These are phyloP conservation scores for Penicillium carneum DNA, from an alignment of 2,329 filamentous ascomycete species.

Conservation along the genomic window DNA sequence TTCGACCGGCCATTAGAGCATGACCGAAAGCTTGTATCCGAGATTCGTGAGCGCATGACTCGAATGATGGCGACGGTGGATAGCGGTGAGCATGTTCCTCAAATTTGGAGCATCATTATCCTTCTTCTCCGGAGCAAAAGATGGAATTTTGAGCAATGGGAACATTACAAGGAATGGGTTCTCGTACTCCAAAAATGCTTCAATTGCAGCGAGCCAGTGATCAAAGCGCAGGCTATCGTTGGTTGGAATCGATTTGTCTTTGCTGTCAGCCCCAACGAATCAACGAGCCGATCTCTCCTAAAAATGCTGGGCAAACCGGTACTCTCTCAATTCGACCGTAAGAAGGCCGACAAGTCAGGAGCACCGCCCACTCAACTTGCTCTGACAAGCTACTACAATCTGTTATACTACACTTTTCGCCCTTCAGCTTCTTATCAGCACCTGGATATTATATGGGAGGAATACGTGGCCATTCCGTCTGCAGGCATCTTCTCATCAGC, in stretches of 20 bases:
- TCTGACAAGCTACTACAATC: constrained; percentile 76
- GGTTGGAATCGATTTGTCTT: constrained; percentile 89
- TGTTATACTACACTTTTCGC: constrained; percentile 82
- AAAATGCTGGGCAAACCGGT: constrained; percentile 74
- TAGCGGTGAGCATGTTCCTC: constrained; percentile 73
- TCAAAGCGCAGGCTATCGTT: constrained; percentile 77
- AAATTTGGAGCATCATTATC: constrained; percentile 85
- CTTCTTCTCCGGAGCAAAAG: constrained; percentile 73
- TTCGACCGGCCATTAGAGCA: constrained; percentile 61
- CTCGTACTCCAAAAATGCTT: constrained; percentile 81
- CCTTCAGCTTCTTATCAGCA: constrained; percentile 71
- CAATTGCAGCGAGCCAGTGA: constrained; percentile 75
- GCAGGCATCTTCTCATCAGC: constrained; percentile 60
- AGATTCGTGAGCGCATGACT: constrained; percentile 71
- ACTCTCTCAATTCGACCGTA: constrained; percentile 71
- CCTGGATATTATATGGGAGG: constrained; percentile 79
- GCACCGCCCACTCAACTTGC: constrained; percentile 63
- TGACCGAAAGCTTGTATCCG: constrained; percentile 70
- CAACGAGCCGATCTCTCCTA: constrained; percentile 62
- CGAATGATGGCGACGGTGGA: constrained; percentile 69
- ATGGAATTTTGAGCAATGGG: constrained; percentile 70
- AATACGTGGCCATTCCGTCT: constrained; percentile 72
- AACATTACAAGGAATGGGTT: constrained; percentile 76
- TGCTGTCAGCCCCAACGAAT: constrained; percentile 69
- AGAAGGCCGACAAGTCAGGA: constrained; percentile 60